A percentile compares a stretch with the other conserved stretches of the same genome.
Evolutionary conservation across 1,139 yeast species (phyloP).

Genomic region (Blastobotrys apis): DNA sequence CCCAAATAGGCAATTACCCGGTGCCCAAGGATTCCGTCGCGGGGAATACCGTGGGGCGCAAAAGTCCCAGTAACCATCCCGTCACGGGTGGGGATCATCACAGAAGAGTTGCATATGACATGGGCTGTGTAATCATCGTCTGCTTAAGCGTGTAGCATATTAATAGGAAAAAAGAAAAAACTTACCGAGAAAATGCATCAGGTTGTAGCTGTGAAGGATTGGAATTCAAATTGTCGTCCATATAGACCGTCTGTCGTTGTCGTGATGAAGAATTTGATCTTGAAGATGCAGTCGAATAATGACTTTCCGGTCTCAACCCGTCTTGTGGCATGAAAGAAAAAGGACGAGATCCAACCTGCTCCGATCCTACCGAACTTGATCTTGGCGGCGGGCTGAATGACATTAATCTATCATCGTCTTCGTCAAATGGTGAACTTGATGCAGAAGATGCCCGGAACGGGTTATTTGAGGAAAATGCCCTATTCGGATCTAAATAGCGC

Average conservation of each 20-base stretch:
- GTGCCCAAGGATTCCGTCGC: background rate
- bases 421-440: conserved; percentile 15
- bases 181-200: conserved; percentile 13
- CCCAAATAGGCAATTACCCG: background rate
- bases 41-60: background rate
- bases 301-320: conserved; percentile 4
- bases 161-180: background rate
- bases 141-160: background rate
- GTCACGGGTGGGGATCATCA: background rate
- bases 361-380: conserved; percentile 8
- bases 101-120: too few species aligned
- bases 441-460: conserved; percentile 26
- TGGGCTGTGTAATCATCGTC: background rate
- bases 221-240: conserved; percentile 1
- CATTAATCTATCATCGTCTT: background rate
- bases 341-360: background rate
- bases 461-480: conserved; percentile 26
- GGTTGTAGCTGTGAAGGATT: background rate
- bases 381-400: conserved; percentile 6
- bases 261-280: background rate
- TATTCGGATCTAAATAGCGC: conserved; percentile 13
- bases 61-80: background rate
- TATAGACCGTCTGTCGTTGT: conserved; percentile 5
- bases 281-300: conserved; percentile 5
- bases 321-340: conserved; percentile 10